phyloP scores from a whole-genome alignment of 2,329 filamentous ascomycete genomes.

The Alternaria solani region DNA sequence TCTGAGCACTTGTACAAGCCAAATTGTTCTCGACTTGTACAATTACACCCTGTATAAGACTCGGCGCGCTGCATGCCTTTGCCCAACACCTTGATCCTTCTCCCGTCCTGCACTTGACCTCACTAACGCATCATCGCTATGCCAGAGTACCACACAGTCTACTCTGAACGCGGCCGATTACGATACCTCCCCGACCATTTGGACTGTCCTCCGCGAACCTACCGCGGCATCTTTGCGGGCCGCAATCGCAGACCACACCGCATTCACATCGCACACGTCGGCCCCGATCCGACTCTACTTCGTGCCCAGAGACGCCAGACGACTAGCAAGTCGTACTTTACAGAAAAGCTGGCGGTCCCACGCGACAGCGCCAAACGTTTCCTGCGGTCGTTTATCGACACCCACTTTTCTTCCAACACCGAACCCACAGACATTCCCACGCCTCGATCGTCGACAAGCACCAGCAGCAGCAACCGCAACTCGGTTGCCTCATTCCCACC shows the following conservation, averaged over 20 bases:
- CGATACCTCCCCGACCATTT: conserved; percentile 50
- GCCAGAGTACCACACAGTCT: conserved; percentile 51
- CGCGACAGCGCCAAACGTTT: conserved; percentile 60
- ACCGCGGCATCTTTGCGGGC: conserved; percentile 56
- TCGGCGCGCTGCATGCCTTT: conserved; percentile 25
- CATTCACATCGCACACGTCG: conserved; percentile 63
- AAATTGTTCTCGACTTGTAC: conserved; percentile 24
- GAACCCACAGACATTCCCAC: conserved; percentile 32
- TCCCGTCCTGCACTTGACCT: conserved; percentile 26
- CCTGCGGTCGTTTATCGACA: conserved; percentile 57
- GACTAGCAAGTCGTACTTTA: conserved; percentile 47
- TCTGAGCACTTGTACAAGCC: conserved; percentile 41
- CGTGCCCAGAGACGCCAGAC: conserved; percentile 39
- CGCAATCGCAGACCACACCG: conserved; percentile 63
- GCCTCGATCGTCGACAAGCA: conserved; percentile 39
- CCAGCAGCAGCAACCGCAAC: conserved; percentile 31
- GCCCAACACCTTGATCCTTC: conserved; percentile 12
- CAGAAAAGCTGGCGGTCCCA: conserved; percentile 60
- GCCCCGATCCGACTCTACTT: conserved; percentile 50
- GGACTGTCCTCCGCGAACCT: conserved; percentile 33
- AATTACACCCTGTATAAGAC: conserved; percentile 32
- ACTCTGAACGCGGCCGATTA: conserved; percentile 50
- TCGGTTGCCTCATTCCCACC: conserved; percentile 40
- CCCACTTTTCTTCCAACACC: conserved; percentile 37
- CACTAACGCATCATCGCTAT: conserved; percentile 46